Evolutionary conservation across 805 yeast genomes (phyloP).

Genomic region (Candida boleticola): DNA sequence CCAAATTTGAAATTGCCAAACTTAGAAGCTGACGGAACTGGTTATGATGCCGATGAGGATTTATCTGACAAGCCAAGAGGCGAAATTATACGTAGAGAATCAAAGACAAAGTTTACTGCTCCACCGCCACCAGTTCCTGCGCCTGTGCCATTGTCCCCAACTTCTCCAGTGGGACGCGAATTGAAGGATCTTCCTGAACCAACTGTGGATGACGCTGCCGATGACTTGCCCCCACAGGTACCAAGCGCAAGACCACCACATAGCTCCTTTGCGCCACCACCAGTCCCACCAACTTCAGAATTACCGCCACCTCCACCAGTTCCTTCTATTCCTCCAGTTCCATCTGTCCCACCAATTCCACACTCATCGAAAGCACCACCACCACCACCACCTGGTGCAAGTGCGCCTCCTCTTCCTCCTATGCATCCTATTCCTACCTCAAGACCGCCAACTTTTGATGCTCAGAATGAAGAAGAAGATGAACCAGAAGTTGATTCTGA

Average conservation of each 20-base stretch:
- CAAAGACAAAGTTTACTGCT: conserved; percentile 3
- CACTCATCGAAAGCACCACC: conserved; percentile 6
- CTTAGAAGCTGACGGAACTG: conserved; percentile 41
- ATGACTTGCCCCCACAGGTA: conserved; percentile 13
- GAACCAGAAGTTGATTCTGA: not conserved
- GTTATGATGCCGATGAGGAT: conserved; percentile 70
- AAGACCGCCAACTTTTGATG: conserved; percentile 5
- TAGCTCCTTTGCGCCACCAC: conserved; percentile 12
- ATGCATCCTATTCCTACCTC: conserved; percentile 6
- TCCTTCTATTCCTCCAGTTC: conserved; percentile 3
- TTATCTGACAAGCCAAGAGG: conserved; percentile 26
- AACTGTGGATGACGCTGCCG: conserved; percentile 8
- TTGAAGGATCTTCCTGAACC: not conserved
- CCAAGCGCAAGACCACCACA: conserved; percentile 20
- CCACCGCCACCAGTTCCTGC: conserved; percentile 12
- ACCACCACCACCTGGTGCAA: conserved; percentile 8
- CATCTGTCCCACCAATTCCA: conserved; percentile 11
- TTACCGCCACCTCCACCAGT: conserved; percentile 17
- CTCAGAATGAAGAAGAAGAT: not conserved
- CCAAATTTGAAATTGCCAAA: conserved; percentile 9
- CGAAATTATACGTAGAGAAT: conserved; percentile 1
- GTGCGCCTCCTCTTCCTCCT: conserved; percentile 10
- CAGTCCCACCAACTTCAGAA: conserved; percentile 14
- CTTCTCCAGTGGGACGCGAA: conserved; percentile 11
- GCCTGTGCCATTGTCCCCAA: conserved; percentile 10